Base-by-base conservation (phyloP, 129 eudicot species). In the Solidago caesia region DNA sequence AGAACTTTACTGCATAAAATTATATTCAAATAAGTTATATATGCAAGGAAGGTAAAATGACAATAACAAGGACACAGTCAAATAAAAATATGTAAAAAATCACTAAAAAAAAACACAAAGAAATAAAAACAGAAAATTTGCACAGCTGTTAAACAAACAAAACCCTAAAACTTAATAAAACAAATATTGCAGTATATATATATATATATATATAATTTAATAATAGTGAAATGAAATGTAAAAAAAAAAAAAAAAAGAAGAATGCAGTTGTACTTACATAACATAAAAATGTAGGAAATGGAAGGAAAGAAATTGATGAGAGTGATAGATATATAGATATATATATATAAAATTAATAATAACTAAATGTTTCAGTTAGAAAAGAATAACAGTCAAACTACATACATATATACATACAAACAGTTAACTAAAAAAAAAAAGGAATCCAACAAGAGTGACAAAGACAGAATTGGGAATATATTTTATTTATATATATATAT, bases 401-500 rank as follows among this genome's bases (percentile, higher is more conserved):
- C 39, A 33, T 33, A 33, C 39, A 33, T 21, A 21, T 21, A 21
- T 21, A 21, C 21, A 33, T 33, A 33, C 39, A 33, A 33, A 33
- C 39, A 33, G 39, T 33, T 33, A 33, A 33, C 39, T 33, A 3
- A 33, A 33, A 33, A 33, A 33, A 33, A 33, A 33, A 33, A 33
- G 39, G 39, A 33, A 52, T 52, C 25, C 58, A 52, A 52, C 16
- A 52, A 53, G 59, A 53, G 61, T 2, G 27, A 56, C 61, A 16
- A 53, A 53, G 61, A 56, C 61, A 56, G 61, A 56, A n/a, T 2
- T 56, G 61, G 61, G 61, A 56, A 56, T 56, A 21, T 21, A 21
- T 21, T 21, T 21, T 21, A 21, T 21, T 21, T 21, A 21, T 21
- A 21, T 21, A 21, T 21, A 21, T 21, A 21, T 21, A 21, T 21